Base-by-base conservation (phyloP, 331 rosid species). In the Saraca asoca region DNA sequence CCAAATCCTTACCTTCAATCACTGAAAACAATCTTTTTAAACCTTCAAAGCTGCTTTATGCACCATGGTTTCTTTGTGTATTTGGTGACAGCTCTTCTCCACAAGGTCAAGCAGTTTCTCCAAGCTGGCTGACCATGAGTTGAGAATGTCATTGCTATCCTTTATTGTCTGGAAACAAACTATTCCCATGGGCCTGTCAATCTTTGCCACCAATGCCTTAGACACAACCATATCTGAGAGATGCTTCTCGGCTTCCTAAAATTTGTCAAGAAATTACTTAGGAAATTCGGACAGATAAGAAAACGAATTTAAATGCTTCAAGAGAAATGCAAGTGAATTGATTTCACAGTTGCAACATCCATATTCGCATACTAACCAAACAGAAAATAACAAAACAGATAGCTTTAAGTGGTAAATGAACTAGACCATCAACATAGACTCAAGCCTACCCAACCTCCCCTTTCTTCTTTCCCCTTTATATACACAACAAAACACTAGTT, bases 221-320 rank as follows among this genome's bases (percentile, higher is more conserved):
- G 99, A 88, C 75, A 94, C 99, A 19, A 94, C 99, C 99, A 94
- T 94, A n/a, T 90, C 99, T 5, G 97, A 94, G 35, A 94, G 92
- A 80, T 94, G 96, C 78, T 86, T 94, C 92, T 90, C 97, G 10
- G 95, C 92, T 61, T 94, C 99, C 97, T 94, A 75, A 64, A 24
- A 24, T 24, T 24, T 24, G 3, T n/a, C n/a, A n/a, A n/a, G n/a
- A n/a, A n/a, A n/a, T n/a, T n/a, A n/a, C n/a, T n/a, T n/a, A n/a
- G n/a, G n/a, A n/a, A n/a, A n/a, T n/a, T n/a, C n/a, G n/a, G n/a
- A n/a, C n/a, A n/a, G n/a, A n/a, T n/a, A 7, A n/a, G 34, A 42
- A 20, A 11, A 9, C 24, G n/a, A n/a, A 59, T 24, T 38, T 12
- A 46, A 54, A 55, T 15, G 20, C 4, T n/a, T 58, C 5, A 11